phyloP scores from a whole-genome alignment of 441 rosid species.

The Erysimum pusillum region DNA sequence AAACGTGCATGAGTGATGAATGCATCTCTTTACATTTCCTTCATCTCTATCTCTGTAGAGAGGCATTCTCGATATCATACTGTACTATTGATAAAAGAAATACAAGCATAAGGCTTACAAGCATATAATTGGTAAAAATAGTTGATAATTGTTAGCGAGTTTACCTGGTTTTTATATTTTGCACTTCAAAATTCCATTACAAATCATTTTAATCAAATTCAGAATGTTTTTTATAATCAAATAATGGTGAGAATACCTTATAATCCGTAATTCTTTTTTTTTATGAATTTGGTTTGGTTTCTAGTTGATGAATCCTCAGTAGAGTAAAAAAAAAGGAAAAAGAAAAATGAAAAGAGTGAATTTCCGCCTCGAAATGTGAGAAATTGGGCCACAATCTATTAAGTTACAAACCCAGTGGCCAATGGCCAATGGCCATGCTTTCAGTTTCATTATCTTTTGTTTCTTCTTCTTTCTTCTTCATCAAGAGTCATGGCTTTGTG shows the following conservation, averaged over 20 bases:
- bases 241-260: too few relatives aligned
- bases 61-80: background rate
- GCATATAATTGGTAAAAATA: background rate
- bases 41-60: background rate
- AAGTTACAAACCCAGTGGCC: too few relatives aligned
- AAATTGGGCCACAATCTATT: constrained; percentile 7
- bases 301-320: background rate
- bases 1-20: constrained; percentile 1
- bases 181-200: background rate
- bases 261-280: background rate
- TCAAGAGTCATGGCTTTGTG: constrained; percentile 63
- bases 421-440: constrained; percentile 35
- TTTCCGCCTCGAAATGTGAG: constrained; percentile 43
- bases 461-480: constrained; percentile 52
- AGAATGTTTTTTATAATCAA: background rate
- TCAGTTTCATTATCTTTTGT: constrained; percentile 44
- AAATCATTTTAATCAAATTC: background rate
- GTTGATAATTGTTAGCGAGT: too few relatives aligned
- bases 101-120: background rate
- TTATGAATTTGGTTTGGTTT: background rate
- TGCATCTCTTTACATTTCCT: background rate
- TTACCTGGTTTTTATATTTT: background rate
- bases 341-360: background rate
- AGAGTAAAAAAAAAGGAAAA: background rate
- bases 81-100: background rate